A percentile compares a stretch with the other conserved stretches of the same genome.
Evolutionary conservation across 2,329 filamentous ascomycete species (phyloP).

Genomic region (Trichoderma sp.): DNA sequence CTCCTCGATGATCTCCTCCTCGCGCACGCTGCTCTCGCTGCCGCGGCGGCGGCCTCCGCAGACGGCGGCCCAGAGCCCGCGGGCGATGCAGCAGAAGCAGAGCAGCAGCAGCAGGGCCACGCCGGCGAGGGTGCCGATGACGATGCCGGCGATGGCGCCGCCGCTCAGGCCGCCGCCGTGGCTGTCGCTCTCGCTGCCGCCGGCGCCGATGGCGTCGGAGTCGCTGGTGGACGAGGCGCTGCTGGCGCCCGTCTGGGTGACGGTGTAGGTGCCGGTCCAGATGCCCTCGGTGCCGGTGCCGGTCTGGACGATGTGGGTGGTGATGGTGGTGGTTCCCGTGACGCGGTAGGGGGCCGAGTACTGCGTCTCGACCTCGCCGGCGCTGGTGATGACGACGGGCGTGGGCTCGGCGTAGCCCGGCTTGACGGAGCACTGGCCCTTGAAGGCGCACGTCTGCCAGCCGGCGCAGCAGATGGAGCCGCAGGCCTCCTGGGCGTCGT

Average conservation of each 20-base stretch:
- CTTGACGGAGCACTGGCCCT: conserved; percentile 61
- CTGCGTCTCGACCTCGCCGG: conserved; percentile 56
- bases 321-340: conserved; percentile 58
- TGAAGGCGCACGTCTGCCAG: conserved; percentile 66
- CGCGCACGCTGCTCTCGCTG: conserved; percentile 37
- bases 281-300: conserved; percentile 35
- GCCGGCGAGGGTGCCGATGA: conserved; percentile 71
- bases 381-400: conserved; percentile 49
- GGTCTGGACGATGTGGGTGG: conserved; percentile 42
- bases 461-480: conserved; percentile 70
- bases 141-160: conserved; percentile 79
- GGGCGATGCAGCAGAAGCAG: conserved; percentile 73
- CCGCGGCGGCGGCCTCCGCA: conserved; percentile 60
- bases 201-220: conserved; percentile 44
- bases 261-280: conserved; percentile 31
- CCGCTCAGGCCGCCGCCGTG: conserved; percentile 58
- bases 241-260: conserved; percentile 35
- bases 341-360: conserved; percentile 57
- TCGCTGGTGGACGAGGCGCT: conserved; percentile 51
- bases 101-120: conserved; percentile 67
- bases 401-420: conserved; percentile 49
- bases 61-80: conserved; percentile 63
- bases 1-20: conserved; percentile 63
- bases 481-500: conserved; percentile 62
- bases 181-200: conserved; percentile 43